Base-by-base conservation (phyloP, 805 yeast species). In the Kluyveromyces siamensis region DNA sequence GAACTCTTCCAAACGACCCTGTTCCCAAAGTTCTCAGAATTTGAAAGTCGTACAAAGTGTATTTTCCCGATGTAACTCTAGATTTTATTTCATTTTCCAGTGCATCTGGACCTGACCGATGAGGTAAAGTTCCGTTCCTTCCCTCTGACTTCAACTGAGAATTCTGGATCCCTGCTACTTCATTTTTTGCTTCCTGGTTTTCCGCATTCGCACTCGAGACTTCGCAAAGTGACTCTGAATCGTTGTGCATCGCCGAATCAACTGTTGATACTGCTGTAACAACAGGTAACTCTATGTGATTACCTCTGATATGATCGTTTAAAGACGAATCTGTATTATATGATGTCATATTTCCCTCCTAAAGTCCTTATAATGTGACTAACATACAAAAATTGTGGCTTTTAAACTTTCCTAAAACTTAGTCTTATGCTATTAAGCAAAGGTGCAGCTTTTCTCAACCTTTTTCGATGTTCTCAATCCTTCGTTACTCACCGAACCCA, bases 1-100 rank as follows among this genome's bases (percentile, higher is more conserved):
- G 97, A 41, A 90, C 97, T 52, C 97, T 75, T 21, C 97, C 97
- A 71, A 90, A 90, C 2, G 96, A 89, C 1, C 97, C 97, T 0
- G 97, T 90, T 1, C 97, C 97, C 50, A 90, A 72, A 7, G 97
- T 90, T 55, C 96, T 76, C 74, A 85, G 75, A 51, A 89, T 81
- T 55, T 81, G 84, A 62, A 90, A 90, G 70, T 90, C 97, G 21
- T 74, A 67, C 14, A 90, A 68, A 13, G 85, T 76, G 65, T 90
- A 90, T 62, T 88, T 89, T 14, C 96, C 96, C 39, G 65, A 59
- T 8, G 67, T 62, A 14, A 33, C 39, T 19, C 39, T 43, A 5
- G 39, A 13, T 18, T 43, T 43, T 10, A 41, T 19, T 2, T 13
- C 35, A 30, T 30, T 30, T 30, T 30, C 14, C 35, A 13, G 35